Base-by-base conservation (phyloP, 1,284 basidiomycete genomes). In the Coniophora puteana region DNA sequence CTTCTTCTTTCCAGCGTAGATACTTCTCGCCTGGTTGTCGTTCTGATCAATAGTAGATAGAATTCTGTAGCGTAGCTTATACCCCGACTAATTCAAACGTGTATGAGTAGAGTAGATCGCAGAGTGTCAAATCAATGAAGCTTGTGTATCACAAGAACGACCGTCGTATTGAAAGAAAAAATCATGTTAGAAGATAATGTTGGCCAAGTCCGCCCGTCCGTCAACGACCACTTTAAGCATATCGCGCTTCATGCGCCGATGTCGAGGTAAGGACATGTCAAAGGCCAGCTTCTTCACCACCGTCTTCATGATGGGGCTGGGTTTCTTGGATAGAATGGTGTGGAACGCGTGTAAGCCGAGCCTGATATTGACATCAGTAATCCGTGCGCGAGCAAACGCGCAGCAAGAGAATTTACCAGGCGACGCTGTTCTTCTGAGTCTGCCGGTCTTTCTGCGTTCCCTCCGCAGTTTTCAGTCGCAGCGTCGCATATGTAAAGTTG, bases 301-400 rank as follows among this genome's bases (percentile, higher is more conserved):
- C 2, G 62, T 47, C n/a, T n/a, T n/a, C n/a, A n/a, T n/a, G n/a
- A n/a, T n/a, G n/a, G n/a, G n/a, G n/a, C n/a, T 66, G 18, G 75
- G 68, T 49, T 80, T 85, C 23, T 63, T 68, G 2, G 67, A 68
- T 4, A 93, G 60, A 25, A 90, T 73, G 10, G 72, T 66, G 49
- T 79, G 69, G 56, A 93, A 89, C 2, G 90, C 90, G 46, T 83
- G 79, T 33, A 71, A 72, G 12, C 90, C 89, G n/a, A 94, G 71
- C 82, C 90, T 93, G 52, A 37, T 33, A 35, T 28, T 25, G 20
- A 28, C 5, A 12, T 14, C 28, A 45, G 24, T 20, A 28, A n/a
- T 12, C 32, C 16, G 22, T 47, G 18, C n/a, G n/a, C n/a, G n/a
- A 48, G 36, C 26, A 28, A 26, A 36, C 17, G 34, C 28, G 36